A percentile compares a stretch with the other conserved stretches of the same genome.
These are phyloP conservation scores for Cordyceps farinosa DNA, from an alignment of 2,329 filamentous ascomycete species.

Conservation along the genomic window DNA sequence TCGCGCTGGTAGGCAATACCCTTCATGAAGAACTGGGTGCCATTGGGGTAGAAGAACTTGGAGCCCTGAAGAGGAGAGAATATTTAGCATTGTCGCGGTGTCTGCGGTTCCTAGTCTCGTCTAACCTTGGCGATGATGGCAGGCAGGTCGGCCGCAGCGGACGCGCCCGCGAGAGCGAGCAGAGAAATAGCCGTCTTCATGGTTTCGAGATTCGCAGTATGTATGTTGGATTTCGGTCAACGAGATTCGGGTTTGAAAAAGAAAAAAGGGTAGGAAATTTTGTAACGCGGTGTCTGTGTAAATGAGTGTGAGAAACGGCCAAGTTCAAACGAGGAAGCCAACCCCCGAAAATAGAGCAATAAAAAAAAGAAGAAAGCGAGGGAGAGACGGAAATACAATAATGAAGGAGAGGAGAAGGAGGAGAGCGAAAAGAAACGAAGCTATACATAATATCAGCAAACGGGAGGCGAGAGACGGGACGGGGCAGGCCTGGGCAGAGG, in stretches of 20 bases:
- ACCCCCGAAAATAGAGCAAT: slow-evolving; percentile 14
- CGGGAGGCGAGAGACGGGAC: slow-evolving; percentile 16
- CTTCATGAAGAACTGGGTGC: slow-evolving; percentile 71
- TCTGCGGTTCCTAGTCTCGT: background rate
- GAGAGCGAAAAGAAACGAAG: slow-evolving; percentile 12
- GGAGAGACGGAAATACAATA: slow-evolving; percentile 13
- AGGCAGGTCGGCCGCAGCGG: slow-evolving; percentile 44
- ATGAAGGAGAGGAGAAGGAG: slow-evolving; percentile 15
- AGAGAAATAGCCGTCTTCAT: slow-evolving; percentile 27
- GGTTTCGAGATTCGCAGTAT: slow-evolving; percentile 8
- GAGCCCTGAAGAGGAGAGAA: slow-evolving; percentile 50
- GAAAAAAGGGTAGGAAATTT: slow-evolving; percentile 15
- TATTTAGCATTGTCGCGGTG: slow-evolving; percentile 1
- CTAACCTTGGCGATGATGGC: slow-evolving; percentile 67
- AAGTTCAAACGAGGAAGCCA: slow-evolving; percentile 18
- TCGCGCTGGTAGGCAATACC: slow-evolving; percentile 96
- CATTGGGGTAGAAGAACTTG: slow-evolving; percentile 86
- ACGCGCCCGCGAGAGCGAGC: slow-evolving; percentile 40
- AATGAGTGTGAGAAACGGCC: slow-evolving; percentile 18
- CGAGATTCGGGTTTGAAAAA: background rate
- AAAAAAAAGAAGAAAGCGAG: slow-evolving; percentile 11
- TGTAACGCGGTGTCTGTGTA: slow-evolving; percentile 7
- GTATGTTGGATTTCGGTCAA: slow-evolving; percentile 13
- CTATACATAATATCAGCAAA: slow-evolving; percentile 18
- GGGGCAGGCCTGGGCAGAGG: slow-evolving; percentile 3